Base-by-base conservation (phyloP, 2,329 filamentous ascomycete genomes). In the Aspergillus vadensis region DNA sequence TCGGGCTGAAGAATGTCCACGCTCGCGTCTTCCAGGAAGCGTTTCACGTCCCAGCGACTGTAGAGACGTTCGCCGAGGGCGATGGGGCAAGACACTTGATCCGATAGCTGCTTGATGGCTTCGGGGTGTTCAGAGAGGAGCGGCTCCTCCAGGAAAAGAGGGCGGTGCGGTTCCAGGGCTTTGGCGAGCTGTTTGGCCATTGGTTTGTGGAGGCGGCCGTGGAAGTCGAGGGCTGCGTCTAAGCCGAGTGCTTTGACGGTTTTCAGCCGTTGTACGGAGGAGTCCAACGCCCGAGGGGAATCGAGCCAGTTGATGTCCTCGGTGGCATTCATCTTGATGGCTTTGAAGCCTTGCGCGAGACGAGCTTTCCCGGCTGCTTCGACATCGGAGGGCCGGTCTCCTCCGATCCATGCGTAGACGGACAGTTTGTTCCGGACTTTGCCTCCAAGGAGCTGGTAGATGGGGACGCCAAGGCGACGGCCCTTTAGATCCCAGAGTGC, bases 341-440 rank as follows among this genome's bases (percentile, higher is more conserved):
- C 72, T 60, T 74, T 74, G 62, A 78, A 72, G 1, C 76, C 77
- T 59, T 78, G 77, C 15, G 69, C 73, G n/a, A 76, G 70, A 32
- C 76, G 73, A 5, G 72, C 74, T 67, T 75, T 76, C 81, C 86
- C 89, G 68, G 87, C 85, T 2, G 67, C 69, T 59, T 87, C 85
- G 2, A 92, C 83, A 66, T 91, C 89, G 7, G 77, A 74, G 0
- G 90, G 90, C 4, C 88, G 79, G 66, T 92, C 89, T 3, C 90
- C 90, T 3, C 90, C 90, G 60, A 92, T 92, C 89, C 90, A 92
- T 14, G 87, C 87, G 69, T 92, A 92, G 0, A 92, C 89, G 63
- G 86, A 86, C 12, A 91, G 76, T 68, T 87, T 88, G 64, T 87
- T 80, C 48, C 90, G 82, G 1, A 93, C 74, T 57, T 91, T 91